Evolutionary conservation across 768 basidiomycete species (phyloP).

Genomic region (Termitomyces sp.): DNA sequence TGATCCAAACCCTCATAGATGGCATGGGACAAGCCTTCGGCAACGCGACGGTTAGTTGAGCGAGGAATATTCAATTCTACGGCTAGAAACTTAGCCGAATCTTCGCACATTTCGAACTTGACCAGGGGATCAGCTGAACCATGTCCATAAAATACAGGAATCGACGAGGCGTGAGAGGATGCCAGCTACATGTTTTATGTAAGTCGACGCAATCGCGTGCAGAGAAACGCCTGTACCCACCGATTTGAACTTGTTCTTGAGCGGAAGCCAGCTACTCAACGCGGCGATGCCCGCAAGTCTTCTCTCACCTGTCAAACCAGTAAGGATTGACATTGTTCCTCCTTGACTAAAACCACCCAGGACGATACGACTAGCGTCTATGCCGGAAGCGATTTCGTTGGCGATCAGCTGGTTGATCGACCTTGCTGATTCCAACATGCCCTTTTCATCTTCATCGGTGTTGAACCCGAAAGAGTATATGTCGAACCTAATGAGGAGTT

Average conservation of each 20-base stretch:
- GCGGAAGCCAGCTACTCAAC: conserved; percentile 77
- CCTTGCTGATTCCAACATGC: conserved; percentile 62
- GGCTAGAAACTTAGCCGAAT: conserved; percentile 53
- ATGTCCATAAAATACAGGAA: conserved; percentile 86
- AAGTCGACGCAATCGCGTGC: neutral
- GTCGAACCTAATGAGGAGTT: conserved; percentile 58
- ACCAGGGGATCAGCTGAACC: conserved; percentile 76
- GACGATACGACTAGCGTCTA: conserved; percentile 65
- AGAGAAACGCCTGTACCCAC: conserved; percentile 30
- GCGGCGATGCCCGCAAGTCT: conserved; percentile 68
- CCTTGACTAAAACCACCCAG: conserved; percentile 91
- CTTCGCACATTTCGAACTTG: conserved; percentile 42
- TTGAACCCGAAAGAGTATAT: conserved; percentile 59
- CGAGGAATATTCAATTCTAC: conserved; percentile 44
- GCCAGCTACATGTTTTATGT: conserved; percentile 42
- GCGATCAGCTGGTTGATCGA: conserved; percentile 65
- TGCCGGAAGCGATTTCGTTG: conserved; percentile 67
- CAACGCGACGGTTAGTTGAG: conserved; percentile 29
- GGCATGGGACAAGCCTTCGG: conserved; percentile 60
- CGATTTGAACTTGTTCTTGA: conserved; percentile 57
- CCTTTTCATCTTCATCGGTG: conserved; percentile 64
- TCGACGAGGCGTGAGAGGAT: conserved; percentile 48
- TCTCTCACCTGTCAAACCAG: conserved; percentile 59
- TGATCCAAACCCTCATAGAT: conserved; percentile 67
- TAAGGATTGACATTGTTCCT: conserved; percentile 70